Base-by-base conservation (phyloP, 257 asterid species). In the Paraleonurus japonicus region DNA sequence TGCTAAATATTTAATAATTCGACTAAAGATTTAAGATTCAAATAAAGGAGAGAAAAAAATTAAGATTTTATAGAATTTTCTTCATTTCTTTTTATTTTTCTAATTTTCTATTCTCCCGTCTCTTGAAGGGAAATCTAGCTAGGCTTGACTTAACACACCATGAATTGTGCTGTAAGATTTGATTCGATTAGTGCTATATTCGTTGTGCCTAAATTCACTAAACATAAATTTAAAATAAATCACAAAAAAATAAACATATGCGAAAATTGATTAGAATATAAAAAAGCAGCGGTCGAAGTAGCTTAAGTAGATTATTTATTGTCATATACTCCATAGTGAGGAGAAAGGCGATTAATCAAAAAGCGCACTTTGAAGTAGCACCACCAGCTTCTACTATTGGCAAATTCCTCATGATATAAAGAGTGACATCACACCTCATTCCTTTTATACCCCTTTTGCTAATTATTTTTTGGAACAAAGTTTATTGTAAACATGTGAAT, bases 321-420 rank as follows among this genome's bases (percentile, higher is more conserved):
- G 33, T 10, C 0, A 67, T 48, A 48, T 47, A 16, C 27, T 45
- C 43, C 43, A 43, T 24, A 27, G 71, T 24, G 71, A 45, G 50
- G 59, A 43, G n/a, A 47, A 19, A 28, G 12, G 6, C 48, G n/a
- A 28, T 26, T 53, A 28, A 33, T 11, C 3, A 68, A 68, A 67
- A 51, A n/a, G 65, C 41, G 61, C 72, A 67, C 3, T 28, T 67
- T 57, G 19, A 63, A 63, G 30, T n/a, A 39, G 26, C 70, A 61
- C 67, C 27, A 61, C 48, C 26, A 61, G 0, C 43, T 59, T 20
- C 7, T 8, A 61, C 19, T 22, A 61, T 61, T 33, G 24, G 9
- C 67, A 66, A 43, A 43, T 43, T 43, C 51, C 51, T 13, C n/a
- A n/a, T n/a, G 15, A 37, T 37, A 37, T 41, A 1, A 43, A 41